A percentile compares a stretch with the other conserved stretches of the same genome.
These are phyloP conservation scores for Populus hybrid DNA, from an alignment of 441 rosid genomes.

Conservation along the genomic window DNA sequence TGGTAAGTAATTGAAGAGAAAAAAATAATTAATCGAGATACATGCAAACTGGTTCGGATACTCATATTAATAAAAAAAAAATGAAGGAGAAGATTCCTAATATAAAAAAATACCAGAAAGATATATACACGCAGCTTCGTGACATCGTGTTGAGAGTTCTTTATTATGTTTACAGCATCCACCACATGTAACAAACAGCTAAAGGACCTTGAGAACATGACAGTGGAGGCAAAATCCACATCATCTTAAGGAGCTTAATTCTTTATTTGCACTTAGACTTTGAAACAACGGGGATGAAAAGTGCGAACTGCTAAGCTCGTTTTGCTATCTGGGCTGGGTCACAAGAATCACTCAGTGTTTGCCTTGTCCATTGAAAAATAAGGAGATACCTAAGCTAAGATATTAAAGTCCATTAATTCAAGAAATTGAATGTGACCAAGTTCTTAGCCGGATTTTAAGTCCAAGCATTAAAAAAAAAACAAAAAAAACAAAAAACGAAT, in stretches of 20 bases:
- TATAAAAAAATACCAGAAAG: not conserved
- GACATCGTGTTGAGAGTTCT: not conserved
- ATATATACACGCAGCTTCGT: not conserved
- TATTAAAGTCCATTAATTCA: too few relatives aligned
- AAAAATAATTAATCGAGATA: too few relatives aligned
- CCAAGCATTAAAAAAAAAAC: not conserved
- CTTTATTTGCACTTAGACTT: not conserved
- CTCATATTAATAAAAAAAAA: too few relatives aligned
- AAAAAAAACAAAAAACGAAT: too few relatives aligned
- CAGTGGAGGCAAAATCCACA: not conserved
- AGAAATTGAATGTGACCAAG: too few relatives aligned
- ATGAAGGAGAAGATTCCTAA: not conserved
- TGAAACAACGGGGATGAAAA: too few relatives aligned
- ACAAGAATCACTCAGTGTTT: not conserved
- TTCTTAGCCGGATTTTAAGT: not conserved
- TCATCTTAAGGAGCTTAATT: not conserved
- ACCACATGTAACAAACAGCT: not conserved
- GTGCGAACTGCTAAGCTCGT: not conserved
- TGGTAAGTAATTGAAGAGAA: too few relatives aligned
- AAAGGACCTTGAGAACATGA: conserved; percentile 13
- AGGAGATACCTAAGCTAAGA: too few relatives aligned
- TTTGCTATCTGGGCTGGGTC: not conserved
- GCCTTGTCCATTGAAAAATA: not conserved
- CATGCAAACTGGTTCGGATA: too few relatives aligned
- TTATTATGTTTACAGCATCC: conserved; percentile 14